Evolutionary conservation across 106 monocot species (phyloP).

Genomic region (Iris macrosiphon): DNA sequence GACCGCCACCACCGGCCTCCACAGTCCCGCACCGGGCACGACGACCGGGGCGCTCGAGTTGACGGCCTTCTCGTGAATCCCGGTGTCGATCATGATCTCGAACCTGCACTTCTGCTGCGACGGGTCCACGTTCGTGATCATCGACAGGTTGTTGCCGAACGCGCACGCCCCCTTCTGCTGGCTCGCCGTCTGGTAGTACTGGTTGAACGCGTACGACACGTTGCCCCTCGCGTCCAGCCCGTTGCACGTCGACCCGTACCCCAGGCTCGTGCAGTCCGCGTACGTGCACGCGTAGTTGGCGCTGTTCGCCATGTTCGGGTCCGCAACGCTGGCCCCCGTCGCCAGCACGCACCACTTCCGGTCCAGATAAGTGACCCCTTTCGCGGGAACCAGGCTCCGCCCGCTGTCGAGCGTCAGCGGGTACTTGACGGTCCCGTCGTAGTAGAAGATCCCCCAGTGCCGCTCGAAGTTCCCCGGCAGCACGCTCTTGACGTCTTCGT

Average conservation of each 20-base stretch:
- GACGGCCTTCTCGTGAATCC: slow-evolving; percentile 25
- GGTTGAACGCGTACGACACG: slow-evolving; percentile 76
- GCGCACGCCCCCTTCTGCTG: slow-evolving; percentile 64
- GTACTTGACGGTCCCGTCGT: slow-evolving; percentile 74
- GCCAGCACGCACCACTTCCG: slow-evolving; percentile 72
- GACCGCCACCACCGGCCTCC: not conserved
- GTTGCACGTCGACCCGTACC: slow-evolving; percentile 55
- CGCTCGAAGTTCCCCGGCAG: slow-evolving; percentile 83
- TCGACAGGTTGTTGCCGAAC: slow-evolving; percentile 37
- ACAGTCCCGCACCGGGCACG: too few relatives aligned
- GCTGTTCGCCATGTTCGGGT: slow-evolving; percentile 28
- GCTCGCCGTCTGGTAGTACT: slow-evolving; percentile 54
- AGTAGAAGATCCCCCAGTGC: slow-evolving; percentile 83
- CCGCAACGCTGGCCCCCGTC: slow-evolving; percentile 32
- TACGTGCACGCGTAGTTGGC: slow-evolving; percentile 61
- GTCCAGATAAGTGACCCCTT: slow-evolving; percentile 51
- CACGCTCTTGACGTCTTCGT: slow-evolving; percentile 84
- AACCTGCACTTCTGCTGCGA: slow-evolving; percentile 54
- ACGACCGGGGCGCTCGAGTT: not conserved
- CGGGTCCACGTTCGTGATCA: slow-evolving; percentile 57
- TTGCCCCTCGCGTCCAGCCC: slow-evolving; percentile 52
- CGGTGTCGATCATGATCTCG: slow-evolving; percentile 70
- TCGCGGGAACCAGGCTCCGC: slow-evolving; percentile 28
- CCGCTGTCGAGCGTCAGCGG: slow-evolving; percentile 30
- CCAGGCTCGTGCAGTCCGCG: slow-evolving; percentile 79